A percentile compares a stretch with the other conserved stretches of the same genome.
These are phyloP conservation scores for Schizonepeta tenuifolia DNA, from an alignment of 257 asterid genomes.

Conservation along the genomic window DNA sequence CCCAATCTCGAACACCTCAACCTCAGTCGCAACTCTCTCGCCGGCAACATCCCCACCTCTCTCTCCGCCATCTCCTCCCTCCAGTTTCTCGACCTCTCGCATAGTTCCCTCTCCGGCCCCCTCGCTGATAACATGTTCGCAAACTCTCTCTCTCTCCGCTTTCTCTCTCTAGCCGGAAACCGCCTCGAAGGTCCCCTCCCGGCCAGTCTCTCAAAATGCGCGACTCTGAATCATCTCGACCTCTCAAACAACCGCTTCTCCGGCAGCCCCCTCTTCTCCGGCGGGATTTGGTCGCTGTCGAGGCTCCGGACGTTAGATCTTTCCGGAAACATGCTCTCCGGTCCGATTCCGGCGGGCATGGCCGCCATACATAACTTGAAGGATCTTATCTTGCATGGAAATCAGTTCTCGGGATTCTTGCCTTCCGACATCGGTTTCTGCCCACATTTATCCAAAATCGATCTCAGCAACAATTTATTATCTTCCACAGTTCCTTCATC, in stretches of 20 bases:
- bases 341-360: constrained; percentile 57
- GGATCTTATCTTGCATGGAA: constrained; percentile 52
- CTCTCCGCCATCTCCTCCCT: constrained; percentile 50
- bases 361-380: constrained; percentile 67
- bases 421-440: constrained; percentile 78
- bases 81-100: constrained; percentile 78
- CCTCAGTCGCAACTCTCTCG: constrained; percentile 63
- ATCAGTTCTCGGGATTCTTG: constrained; percentile 66
- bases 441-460: constrained; percentile 64
- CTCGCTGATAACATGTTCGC: constrained; percentile 52
- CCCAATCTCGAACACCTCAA: constrained; percentile 60
- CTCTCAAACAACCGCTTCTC: constrained; percentile 72
- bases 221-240: constrained; percentile 59
- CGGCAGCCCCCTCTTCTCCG: constrained; percentile 57
- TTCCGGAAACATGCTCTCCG: constrained; percentile 65
- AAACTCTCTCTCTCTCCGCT: constrained; percentile 51
- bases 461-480: constrained; percentile 57
- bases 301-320: constrained; percentile 82
- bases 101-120: constrained; percentile 64
- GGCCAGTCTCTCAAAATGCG: constrained; percentile 46
- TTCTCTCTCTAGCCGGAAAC: constrained; percentile 60
- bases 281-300: constrained; percentile 48
- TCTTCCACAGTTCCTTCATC: constrained; percentile 61
- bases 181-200: constrained; percentile 72
- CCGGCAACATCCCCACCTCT: constrained; percentile 56